Conservation (phyloP, 306 rosid species). For the Phaseolus lunatus region DNA sequence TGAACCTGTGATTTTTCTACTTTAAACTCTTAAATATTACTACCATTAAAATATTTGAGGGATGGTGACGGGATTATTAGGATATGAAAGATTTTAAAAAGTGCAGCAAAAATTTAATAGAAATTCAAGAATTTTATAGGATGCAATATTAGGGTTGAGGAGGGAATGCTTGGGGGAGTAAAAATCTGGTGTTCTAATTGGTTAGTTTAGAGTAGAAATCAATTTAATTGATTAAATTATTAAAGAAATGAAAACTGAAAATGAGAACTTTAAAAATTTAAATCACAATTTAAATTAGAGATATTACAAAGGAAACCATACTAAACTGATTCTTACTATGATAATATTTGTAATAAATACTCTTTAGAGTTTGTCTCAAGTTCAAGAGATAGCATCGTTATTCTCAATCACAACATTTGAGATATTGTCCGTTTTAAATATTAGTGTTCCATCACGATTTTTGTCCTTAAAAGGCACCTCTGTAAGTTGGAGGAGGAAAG, state of each 20-base stretch:
- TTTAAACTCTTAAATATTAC: neutral
- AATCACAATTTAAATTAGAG: neutral
- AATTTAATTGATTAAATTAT: neutral
- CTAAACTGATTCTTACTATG: neutral
- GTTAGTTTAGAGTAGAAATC: neutral
- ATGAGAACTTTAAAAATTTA: neutral
- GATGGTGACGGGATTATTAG: neutral
- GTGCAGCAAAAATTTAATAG: neutral
- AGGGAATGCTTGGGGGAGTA: no score
- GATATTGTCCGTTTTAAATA: no score
- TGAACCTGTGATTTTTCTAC: neutral
- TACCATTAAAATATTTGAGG: neutral
- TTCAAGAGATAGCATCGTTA: no score
- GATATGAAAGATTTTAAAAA: neutral
- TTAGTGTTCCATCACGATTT: no score
- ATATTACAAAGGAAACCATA: neutral
- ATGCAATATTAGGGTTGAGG: neutral
- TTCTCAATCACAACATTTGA: no score
- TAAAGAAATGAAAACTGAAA: neutral
- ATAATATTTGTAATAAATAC: no score
- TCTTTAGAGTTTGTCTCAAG: no score
- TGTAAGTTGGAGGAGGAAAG: no score
- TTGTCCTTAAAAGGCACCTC: no score
- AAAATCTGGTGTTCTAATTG: neutral
- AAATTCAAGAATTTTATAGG: neutral